Base-by-base conservation (phyloP, 306 rosid species). In the Prunus fruticosa region DNA sequence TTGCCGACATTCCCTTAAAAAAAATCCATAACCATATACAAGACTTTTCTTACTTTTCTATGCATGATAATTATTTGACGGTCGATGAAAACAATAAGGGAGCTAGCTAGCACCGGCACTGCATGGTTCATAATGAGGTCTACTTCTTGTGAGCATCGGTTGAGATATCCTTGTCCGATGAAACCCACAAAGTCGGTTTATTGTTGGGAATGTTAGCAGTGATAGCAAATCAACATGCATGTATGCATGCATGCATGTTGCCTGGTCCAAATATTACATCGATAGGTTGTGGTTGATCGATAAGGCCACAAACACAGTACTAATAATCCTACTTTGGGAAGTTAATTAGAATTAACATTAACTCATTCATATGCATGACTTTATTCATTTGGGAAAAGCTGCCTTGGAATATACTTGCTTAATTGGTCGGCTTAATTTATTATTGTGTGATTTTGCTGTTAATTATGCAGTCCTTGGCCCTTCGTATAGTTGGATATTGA, bases 1-100 rank as follows among this genome's bases (percentile, higher is more conserved):
- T 38, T 2, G 43, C 9, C 43, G 9, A 38, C 9, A 38, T 38
- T 38, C 43, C 43, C 43, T 38, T 38, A 1, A 38, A 34, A 32
- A 38, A 38, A 38, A 38, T 38, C 43, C 43, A 38, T 7, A 38
- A 38, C 43, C 43, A 6, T 38, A 38, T 7, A 38, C 43, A 38
- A 38, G 43, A 38, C 43, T 38, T 38, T 38, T 38, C 2, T 38
- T 38, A 38, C 32, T 12, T 25, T 60, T 60, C 64, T 22, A 22
- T 60, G 34, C 64, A 5, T 25, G 15, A 49, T 49, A 49, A 49
- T 3, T 9, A 3, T 3, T 11, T 11, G 61, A 47, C 3, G 41
- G 64, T 58, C 56, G 67, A 32, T 23, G 76, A 27, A 73, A 14
- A 72, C 56, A 23, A 72, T 58, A 27, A 62, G 43, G 43, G 11